Conservation (phyloP, 2,329 filamentous ascomycete genomes). For the Aspergillus japonicus region DNA sequence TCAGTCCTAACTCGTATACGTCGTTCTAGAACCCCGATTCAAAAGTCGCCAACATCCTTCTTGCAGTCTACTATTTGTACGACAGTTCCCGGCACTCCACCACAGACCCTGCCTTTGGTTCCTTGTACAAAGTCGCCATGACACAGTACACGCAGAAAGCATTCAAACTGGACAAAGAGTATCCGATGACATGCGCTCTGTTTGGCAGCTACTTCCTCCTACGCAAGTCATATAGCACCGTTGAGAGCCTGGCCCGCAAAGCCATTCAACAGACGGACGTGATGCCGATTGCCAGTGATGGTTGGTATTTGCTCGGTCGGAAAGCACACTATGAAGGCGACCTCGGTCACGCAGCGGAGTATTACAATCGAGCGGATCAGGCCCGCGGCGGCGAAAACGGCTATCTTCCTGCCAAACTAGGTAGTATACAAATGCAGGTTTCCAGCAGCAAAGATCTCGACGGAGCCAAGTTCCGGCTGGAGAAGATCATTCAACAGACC, state of each 20-base stretch:
- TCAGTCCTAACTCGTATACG: not conserved
- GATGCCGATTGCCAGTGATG: constrained; percentile 93
- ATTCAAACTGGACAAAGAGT: constrained; percentile 88
- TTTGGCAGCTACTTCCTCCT: constrained; percentile 90
- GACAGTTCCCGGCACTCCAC: constrained; percentile 78
- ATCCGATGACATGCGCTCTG: constrained; percentile 83
- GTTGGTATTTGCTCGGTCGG: constrained; percentile 90
- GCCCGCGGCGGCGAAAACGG: constrained; percentile 87
- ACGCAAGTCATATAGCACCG: constrained; percentile 74
- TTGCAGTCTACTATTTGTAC: constrained; percentile 87
- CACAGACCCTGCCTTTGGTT: constrained; percentile 79
- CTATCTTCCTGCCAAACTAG: constrained; percentile 92
- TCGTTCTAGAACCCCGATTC: constrained; percentile 64
- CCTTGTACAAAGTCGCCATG: constrained; percentile 89
- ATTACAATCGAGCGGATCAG: constrained; percentile 86
- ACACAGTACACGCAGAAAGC: constrained; percentile 90
- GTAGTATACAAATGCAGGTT: constrained; percentile 83
- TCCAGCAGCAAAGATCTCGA: constrained; percentile 79
- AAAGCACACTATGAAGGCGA: constrained; percentile 86
- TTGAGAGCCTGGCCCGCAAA: constrained; percentile 83
- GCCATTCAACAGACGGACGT: constrained; percentile 95
- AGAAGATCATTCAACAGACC: constrained; percentile 88
- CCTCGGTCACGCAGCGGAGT: constrained; percentile 72
- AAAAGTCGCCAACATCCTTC: constrained; percentile 84
- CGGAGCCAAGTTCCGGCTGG: constrained; percentile 87